These are phyloP conservation scores for Vigna trinervia DNA, from an alignment of 306 rosid species.

Conservation along the genomic window DNA sequence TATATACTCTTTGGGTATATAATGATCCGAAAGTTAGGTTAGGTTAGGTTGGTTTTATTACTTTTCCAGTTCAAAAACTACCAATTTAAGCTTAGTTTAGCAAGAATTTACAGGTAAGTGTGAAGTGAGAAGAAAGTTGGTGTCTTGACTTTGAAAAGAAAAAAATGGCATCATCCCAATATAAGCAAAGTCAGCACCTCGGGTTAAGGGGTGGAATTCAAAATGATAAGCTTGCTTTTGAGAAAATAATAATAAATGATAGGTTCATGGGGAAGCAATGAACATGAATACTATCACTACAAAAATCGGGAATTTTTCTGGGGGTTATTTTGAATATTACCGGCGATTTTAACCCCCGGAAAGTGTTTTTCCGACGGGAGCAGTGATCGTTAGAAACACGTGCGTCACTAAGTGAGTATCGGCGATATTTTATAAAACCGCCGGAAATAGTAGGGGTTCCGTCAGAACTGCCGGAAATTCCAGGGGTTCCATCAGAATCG, in stretches of 20 bases:
- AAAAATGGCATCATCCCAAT: not conserved
- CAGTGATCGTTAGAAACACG: too few relatives aligned
- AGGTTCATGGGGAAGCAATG: conserved; percentile 45
- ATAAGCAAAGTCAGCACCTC: conserved; percentile 22
- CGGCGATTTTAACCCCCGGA: too few relatives aligned
- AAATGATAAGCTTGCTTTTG: not conserved
- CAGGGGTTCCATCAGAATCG: too few relatives aligned
- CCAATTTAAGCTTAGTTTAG: conserved; percentile 9
- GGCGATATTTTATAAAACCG: too few relatives aligned
- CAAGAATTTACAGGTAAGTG: conserved; percentile 12
- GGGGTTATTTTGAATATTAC: too few relatives aligned
- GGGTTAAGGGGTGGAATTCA: not conserved
- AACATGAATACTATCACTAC: conserved; percentile 34
- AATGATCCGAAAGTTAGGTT: not conserved
- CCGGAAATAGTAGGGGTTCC: too few relatives aligned
- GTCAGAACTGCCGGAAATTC: too few relatives aligned
- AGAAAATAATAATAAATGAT: conserved; percentile 31
- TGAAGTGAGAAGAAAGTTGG: conserved; percentile 3
- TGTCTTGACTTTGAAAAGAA: conserved; percentile 27
- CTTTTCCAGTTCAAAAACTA: conserved; percentile 13
- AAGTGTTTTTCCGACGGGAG: too few relatives aligned
- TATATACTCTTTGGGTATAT: not conserved
- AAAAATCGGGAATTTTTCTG: too few relatives aligned
- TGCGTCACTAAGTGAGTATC: too few relatives aligned
- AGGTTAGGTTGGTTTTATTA: not conserved